A percentile compares a stretch with the other conserved stretches of the same genome.
Conservation (phyloP, 257 asterid genomes). For the Solanum chilense region DNA sequence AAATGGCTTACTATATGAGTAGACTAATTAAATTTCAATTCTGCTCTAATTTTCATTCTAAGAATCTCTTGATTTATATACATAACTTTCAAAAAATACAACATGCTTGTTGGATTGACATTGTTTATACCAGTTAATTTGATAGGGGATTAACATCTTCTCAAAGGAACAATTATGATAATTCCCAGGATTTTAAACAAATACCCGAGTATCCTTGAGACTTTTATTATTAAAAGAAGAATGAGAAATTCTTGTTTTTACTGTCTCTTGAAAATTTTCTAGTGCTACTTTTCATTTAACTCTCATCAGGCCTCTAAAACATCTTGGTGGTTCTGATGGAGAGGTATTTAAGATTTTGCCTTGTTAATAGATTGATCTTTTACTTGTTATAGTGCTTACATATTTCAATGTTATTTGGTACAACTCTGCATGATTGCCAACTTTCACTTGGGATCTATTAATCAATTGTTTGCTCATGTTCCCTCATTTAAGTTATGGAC, state of each 20-base stretch:
- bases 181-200: conserved; percentile 51
- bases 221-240: background rate
- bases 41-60: too few relatives aligned
- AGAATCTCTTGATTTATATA: background rate
- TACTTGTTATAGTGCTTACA: background rate
- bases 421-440: background rate
- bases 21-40: background rate
- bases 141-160: background rate
- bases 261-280: background rate
- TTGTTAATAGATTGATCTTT: background rate
- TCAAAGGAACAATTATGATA: conserved; percentile 20
- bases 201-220: conserved; percentile 65
- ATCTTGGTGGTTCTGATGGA: conserved; percentile 54
- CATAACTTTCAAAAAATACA: background rate
- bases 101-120: background rate
- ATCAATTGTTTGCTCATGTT: background rate
- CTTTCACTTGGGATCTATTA: background rate
- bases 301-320: conserved; percentile 50
- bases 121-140: background rate
- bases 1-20: background rate
- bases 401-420: background rate
- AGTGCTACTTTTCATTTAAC: conserved; percentile 26
- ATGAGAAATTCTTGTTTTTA: background rate
- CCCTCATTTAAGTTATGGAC: background rate
- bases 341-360: conserved; percentile 38